These are phyloP conservation scores for Aegle marmelos DNA, from an alignment of 345 rosid species.

Conservation along the genomic window DNA sequence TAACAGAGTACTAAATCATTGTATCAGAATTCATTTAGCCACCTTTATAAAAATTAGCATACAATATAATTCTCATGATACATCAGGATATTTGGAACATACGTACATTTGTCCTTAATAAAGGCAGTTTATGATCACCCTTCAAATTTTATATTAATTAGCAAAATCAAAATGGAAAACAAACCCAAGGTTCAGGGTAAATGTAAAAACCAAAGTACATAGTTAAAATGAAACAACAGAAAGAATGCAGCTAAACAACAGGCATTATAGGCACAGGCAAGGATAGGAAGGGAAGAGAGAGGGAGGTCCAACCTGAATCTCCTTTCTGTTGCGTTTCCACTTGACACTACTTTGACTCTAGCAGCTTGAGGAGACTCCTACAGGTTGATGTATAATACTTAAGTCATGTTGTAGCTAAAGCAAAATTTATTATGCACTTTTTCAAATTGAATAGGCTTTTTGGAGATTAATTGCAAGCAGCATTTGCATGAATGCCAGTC, in stretches of 20 bases:
- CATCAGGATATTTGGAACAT: conserved; percentile 1
- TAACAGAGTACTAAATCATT: background rate
- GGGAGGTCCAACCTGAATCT: conserved; percentile 69
- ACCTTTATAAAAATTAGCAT: background rate
- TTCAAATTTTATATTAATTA: background rate
- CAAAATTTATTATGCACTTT: background rate
- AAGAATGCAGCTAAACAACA: background rate
- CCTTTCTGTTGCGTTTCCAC: conserved; percentile 93
- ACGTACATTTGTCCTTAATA: background rate
- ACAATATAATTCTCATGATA: too few species aligned
- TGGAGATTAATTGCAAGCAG: background rate
- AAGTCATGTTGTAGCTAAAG: conserved; percentile 8
- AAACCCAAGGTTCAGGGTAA: background rate
- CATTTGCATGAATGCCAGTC: background rate
- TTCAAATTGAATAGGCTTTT: background rate
- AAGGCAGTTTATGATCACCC: background rate
- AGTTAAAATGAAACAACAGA: background rate
- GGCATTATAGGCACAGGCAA: background rate
- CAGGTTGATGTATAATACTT: conserved; percentile 22
- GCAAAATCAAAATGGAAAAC: background rate
- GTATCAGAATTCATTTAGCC: conserved; percentile 1
- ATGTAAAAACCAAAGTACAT: background rate
- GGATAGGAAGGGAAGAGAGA: background rate
- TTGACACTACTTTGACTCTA: conserved; percentile 91
- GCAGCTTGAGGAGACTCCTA: conserved; percentile 99